phyloP scores from a whole-genome alignment of 2,329 filamentous ascomycete species.

The Verticillium albo-atrum region DNA sequence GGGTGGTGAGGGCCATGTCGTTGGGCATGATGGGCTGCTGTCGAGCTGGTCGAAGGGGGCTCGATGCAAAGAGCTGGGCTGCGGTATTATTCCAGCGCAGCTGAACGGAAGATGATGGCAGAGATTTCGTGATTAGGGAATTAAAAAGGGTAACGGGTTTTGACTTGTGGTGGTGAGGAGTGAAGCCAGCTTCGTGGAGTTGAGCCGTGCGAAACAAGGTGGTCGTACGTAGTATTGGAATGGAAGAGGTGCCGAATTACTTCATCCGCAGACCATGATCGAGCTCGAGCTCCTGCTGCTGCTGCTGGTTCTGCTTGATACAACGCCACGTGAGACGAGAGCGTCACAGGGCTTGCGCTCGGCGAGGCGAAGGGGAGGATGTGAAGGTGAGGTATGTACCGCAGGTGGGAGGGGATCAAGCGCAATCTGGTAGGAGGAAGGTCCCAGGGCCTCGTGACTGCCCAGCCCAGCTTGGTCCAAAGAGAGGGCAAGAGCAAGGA shows the following conservation, averaged over 20 bases:
- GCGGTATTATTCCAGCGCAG: not conserved
- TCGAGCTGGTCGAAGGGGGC: not conserved
- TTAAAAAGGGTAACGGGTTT: not conserved
- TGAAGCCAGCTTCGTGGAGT: not conserved
- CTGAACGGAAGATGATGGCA: not conserved
- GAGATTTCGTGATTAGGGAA: not conserved
- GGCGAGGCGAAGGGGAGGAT: not conserved
- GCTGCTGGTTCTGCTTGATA: no score
- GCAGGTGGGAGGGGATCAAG: not conserved
- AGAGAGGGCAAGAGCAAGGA: not conserved
- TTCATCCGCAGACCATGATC: not conserved
- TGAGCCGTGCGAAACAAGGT: not conserved
- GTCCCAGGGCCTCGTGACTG: not conserved
- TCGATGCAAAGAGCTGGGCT: not conserved
- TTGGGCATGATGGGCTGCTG: not conserved
- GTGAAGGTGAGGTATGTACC: no score
- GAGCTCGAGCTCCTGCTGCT: not conserved
- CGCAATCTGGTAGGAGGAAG: not conserved
- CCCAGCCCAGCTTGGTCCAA: not conserved
- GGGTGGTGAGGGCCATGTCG: slow-evolving; percentile 7
- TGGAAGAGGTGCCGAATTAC: not conserved
- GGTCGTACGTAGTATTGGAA: not conserved
- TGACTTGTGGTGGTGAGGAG: not conserved
- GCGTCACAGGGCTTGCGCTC: not conserved
- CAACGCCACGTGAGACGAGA: not conserved